Conservation (phyloP, 2,329 filamentous ascomycete species). For the Ilyonectria sp. region DNA sequence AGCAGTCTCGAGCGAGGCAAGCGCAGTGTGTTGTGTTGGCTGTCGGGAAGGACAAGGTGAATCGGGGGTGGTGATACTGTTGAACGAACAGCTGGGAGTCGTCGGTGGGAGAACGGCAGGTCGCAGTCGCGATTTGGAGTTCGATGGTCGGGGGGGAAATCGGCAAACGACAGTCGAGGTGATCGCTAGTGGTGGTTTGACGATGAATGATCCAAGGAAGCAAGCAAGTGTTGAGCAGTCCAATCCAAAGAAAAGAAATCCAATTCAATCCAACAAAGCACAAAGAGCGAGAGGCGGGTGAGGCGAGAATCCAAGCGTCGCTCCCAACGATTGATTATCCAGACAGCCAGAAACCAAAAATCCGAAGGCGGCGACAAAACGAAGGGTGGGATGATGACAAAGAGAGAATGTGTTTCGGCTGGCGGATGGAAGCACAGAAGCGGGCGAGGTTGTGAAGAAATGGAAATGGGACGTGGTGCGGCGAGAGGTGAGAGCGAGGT, state of each 20-base stretch:
- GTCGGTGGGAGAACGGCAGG: slow-evolving; percentile 19
- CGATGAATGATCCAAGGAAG: slow-evolving; percentile 16
- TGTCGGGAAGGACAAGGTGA: slow-evolving; percentile 31
- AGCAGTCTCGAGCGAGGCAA: slow-evolving; percentile 32
- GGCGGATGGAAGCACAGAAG: slow-evolving; percentile 17
- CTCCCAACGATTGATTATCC: slow-evolving; percentile 25
- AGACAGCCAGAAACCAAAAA: slow-evolving; percentile 34
- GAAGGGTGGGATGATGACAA: slow-evolving; percentile 30
- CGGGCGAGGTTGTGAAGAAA: slow-evolving; percentile 35
- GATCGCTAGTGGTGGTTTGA: slow-evolving; percentile 11
- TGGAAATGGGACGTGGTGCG: slow-evolving; percentile 36
- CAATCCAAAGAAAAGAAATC: slow-evolving; percentile 17
- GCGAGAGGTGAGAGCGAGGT: slow-evolving; percentile 30
- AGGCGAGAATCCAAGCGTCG: slow-evolving; percentile 8
- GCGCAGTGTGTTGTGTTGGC: slow-evolving; percentile 8
- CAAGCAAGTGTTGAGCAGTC: slow-evolving; percentile 9
- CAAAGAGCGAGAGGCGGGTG: slow-evolving; percentile 23
- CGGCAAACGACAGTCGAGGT: slow-evolving; percentile 21
- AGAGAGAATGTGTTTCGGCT: slow-evolving; percentile 27
- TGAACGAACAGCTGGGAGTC: slow-evolving; percentile 32
- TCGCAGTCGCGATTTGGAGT: slow-evolving; percentile 25
- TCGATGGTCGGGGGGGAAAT: slow-evolving; percentile 14
- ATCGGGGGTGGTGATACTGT: slow-evolving; percentile 43
- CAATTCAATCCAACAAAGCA: slow-evolving; percentile 21
- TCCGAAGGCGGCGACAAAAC: slow-evolving; percentile 30